phyloP scores from a whole-genome alignment of 257 asterid genomes.

The Jasminum sambac region DNA sequence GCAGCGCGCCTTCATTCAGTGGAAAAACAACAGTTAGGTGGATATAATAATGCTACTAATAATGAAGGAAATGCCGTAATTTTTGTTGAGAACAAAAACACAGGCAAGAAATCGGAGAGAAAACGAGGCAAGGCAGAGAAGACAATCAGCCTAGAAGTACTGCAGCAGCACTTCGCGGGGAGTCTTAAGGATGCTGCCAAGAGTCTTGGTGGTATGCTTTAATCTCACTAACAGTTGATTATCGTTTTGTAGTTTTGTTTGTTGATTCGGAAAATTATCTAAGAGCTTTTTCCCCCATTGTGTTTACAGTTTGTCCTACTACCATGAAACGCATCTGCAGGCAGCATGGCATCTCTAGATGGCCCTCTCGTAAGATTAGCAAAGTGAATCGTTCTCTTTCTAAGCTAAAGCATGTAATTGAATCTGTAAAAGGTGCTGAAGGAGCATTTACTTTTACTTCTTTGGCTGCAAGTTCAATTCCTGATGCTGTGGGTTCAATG shows the following conservation, averaged over 20 bases:
- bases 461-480: constrained; percentile 55
- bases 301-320: constrained; percentile 81
- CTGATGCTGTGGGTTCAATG: constrained; percentile 62
- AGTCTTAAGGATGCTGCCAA: constrained; percentile 93
- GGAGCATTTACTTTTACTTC: constrained; percentile 74
- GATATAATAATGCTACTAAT: constrained; percentile 33
- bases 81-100: constrained; percentile 40
- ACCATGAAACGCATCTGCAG: constrained; percentile 95
- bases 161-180: constrained; percentile 87
- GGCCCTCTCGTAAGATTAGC: constrained; percentile 98
- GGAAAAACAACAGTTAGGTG: constrained; percentile 38
- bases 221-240: constrained; percentile 7
- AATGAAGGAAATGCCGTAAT: constrained; percentile 37
- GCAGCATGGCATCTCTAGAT: constrained; percentile 89
- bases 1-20: constrained; percentile 35
- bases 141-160: constrained; percentile 84
- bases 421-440: constrained; percentile 87
- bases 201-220: constrained; percentile 85
- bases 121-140: constrained; percentile 92
- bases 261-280: neutral
- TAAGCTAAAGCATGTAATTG: constrained; percentile 77
- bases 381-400: constrained; percentile 87
- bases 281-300: neutral
- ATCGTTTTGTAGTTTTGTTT: constrained; percentile 16
- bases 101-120: constrained; percentile 66